A percentile compares a stretch with the other conserved stretches of the same genome.
Conservation (phyloP, 108 stramenopile species). For the Fragilariopsis cylindrus region DNA sequence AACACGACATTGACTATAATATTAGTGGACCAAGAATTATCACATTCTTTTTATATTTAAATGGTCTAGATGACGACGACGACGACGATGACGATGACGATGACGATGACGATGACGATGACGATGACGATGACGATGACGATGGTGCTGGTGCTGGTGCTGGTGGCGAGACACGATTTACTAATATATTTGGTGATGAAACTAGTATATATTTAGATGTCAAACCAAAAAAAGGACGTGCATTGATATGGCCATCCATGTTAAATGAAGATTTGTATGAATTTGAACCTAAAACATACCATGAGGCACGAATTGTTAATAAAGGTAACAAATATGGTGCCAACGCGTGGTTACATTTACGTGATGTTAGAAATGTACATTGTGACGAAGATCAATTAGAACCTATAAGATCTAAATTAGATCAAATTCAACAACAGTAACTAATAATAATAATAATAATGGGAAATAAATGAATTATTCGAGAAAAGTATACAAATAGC, state of each 20-base stretch:
- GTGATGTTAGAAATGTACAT: not conserved
- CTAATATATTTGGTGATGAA: not conserved
- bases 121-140: too few species aligned
- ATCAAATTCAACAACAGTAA: too few species aligned
- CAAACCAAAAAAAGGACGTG: conserved; percentile 71
- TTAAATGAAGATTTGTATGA: conserved; percentile 56
- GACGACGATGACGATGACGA: conserved; percentile 11
- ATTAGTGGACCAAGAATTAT: conserved; percentile 77
- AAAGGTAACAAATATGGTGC: conserved; percentile 61
- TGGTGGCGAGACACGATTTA: conserved; percentile 12
- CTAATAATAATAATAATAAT: too few species aligned
- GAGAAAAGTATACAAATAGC: too few species aligned
- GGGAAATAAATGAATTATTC: too few species aligned
- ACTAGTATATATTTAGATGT: not conserved
- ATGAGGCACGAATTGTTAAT: conserved; percentile 65
- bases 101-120: too few species aligned
- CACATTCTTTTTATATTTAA: conserved; percentile 85
- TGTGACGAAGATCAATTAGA: not conserved
- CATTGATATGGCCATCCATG: conserved; percentile 85
- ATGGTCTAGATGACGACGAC: conserved; percentile 87
- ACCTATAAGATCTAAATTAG: too few species aligned
- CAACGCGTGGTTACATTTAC: conserved; percentile 64
- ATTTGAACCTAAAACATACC: conserved; percentile 70
- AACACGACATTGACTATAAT: conserved; percentile 18
- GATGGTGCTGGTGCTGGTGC: too few species aligned